Evolutionary conservation across 257 asterid genomes (phyloP), one percentile per base, ranked within the genome.

Genomic region (Galeopsis tetrahit): DNA sequence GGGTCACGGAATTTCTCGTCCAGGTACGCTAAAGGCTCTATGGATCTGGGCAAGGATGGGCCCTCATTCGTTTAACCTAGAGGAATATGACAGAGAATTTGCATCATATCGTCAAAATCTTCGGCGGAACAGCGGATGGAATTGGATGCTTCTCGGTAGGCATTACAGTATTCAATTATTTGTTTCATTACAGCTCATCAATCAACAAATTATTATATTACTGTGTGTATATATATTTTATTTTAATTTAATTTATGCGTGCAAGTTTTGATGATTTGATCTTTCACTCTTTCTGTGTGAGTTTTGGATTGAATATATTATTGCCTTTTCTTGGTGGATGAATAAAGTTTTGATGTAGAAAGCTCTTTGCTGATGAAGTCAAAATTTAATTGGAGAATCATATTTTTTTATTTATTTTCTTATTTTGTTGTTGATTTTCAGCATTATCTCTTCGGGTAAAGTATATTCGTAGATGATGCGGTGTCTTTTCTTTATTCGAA

Each of bases 21-120:
- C 34, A 74, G 95, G 79, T 91, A 87, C 76, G 97, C 97, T 10
- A 88, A 84, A 69, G 87, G 85, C 1, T 82, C 93, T 2, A 77
- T 84, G 85, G 95, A 87, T 74, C 71, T 85, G 7, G 84, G 82
- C 77, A 84, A 79, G 21, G 90, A 84, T 33, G 91, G 89, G 57
- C 83, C 94, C 76, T 74, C 82, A 48, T 81, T 83, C 70, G 89
- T 87, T 3, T 82, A 76, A 68, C 6, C 36, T 21, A 28, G 56
- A 33, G 40, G 1, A 7, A 5, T 2, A 17, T 7, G 6, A 7
- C 6, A 2, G 7, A 56, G 9, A 32, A 31, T 56, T 56, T 28
- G 15, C 39, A 13, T 57, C 28, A 31, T 28, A 28, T 4, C 9
- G 7, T 10, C 42, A 28, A 57, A 57, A 31, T 57, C 63, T 57